These are phyloP conservation scores for Candida boleticola DNA, from an alignment of 805 yeast genomes.

Conservation along the genomic window DNA sequence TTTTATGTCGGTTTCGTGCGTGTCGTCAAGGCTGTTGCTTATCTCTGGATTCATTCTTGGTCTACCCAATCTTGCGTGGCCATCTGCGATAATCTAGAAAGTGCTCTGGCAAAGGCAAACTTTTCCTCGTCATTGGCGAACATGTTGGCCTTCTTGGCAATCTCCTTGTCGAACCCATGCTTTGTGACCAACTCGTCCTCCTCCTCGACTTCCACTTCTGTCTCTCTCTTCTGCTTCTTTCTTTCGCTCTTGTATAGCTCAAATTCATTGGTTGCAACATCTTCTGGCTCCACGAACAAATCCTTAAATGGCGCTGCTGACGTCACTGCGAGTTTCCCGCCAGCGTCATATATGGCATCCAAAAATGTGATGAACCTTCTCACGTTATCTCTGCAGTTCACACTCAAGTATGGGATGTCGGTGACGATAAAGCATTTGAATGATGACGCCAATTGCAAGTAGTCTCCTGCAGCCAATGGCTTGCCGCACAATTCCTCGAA, in stretches of 20 bases:
- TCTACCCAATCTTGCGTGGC: slow-evolving; percentile 91
- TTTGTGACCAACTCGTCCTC: slow-evolving; percentile 65
- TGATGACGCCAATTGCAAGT: slow-evolving; percentile 72
- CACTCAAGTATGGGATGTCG: slow-evolving; percentile 84
- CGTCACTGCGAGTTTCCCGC: slow-evolving; percentile 84
- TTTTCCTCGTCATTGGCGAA: slow-evolving; percentile 92
- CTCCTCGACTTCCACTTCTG: slow-evolving; percentile 38
- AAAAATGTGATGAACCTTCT: slow-evolving; percentile 91
- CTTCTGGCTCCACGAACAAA: slow-evolving; percentile 82
- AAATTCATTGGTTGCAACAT: slow-evolving; percentile 47
- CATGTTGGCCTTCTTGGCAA: slow-evolving; percentile 69
- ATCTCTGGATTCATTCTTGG: too few relatives aligned
- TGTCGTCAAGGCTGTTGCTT: too few relatives aligned
- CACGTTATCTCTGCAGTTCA: slow-evolving; percentile 76
- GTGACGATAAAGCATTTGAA: slow-evolving; percentile 83
- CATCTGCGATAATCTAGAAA: slow-evolving; percentile 90
- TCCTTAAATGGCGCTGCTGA: slow-evolving; percentile 82
- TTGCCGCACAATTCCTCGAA: slow-evolving; percentile 84
- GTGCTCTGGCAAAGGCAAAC: slow-evolving; percentile 95
- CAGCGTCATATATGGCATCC: slow-evolving; percentile 93
- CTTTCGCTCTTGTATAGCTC: slow-evolving; percentile 40
- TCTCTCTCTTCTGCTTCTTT: slow-evolving; percentile 31
- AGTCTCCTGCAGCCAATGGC: slow-evolving; percentile 93
- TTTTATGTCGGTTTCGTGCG: too few relatives aligned
- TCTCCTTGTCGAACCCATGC: slow-evolving; percentile 72